These are phyloP conservation scores for Coemansia sp. DNA, from an alignment of 371 early-diverging fungal species.

Conservation along the genomic window DNA sequence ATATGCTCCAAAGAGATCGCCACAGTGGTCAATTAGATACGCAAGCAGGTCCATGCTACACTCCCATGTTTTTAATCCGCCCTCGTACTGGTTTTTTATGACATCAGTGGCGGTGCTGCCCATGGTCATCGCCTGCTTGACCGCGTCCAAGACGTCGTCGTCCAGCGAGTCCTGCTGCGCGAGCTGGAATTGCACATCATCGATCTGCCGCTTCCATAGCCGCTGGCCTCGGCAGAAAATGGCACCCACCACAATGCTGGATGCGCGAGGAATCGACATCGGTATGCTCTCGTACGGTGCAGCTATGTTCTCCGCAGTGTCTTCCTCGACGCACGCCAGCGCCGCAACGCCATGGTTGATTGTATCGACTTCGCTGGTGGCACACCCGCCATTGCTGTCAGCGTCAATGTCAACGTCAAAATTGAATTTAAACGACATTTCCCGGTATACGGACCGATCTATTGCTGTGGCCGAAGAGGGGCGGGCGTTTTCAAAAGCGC, in stretches of 20 bases:
- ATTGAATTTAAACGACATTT: slow-evolving; percentile 38
- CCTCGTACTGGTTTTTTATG: slow-evolving; percentile 87
- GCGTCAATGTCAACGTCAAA: slow-evolving; percentile 20
- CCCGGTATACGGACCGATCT: too few species aligned
- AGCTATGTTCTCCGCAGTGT: background rate
- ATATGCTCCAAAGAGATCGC: slow-evolving; percentile 4
- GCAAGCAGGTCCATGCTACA: slow-evolving; percentile 82
- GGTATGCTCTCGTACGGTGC: slow-evolving; percentile 28
- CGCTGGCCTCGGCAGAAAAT: slow-evolving; percentile 24
- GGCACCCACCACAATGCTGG: slow-evolving; percentile 40
- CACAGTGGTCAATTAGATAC: slow-evolving; percentile 57
- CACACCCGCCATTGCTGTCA: background rate
- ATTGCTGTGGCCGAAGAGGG: too few species aligned
- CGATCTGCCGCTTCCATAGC: slow-evolving; percentile 67
- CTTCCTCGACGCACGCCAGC: background rate
- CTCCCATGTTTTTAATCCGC: slow-evolving; percentile 97
- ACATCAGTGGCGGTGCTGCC: slow-evolving; percentile 58
- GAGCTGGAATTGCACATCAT: slow-evolving; percentile 82
- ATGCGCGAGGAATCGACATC: slow-evolving; percentile 25
- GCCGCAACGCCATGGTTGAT: background rate
- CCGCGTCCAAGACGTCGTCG: slow-evolving; percentile 41
- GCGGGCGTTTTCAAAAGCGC: too few species aligned
- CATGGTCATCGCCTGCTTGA: slow-evolving; percentile 16
- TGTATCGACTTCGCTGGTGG: background rate
- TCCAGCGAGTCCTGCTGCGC: slow-evolving; percentile 70